These are phyloP conservation scores for Cladorrhinum sp. DNA, from an alignment of 2,329 filamentous ascomycete genomes.

Conservation along the genomic window DNA sequence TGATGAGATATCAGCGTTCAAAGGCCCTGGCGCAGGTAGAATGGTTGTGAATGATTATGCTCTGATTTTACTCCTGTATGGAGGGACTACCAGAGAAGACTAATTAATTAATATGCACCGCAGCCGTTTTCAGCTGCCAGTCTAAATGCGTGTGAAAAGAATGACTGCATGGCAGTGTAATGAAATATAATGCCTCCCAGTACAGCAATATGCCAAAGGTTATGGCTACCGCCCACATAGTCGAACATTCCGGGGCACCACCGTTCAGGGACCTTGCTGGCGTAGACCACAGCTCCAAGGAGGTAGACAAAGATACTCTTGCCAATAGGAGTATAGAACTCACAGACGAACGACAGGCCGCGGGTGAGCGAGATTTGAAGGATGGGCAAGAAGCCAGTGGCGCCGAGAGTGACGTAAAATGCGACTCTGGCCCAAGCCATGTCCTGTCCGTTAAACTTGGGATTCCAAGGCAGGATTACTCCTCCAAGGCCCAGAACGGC, in stretches of 20 bases:
- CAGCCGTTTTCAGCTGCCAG: slow-evolving; percentile 59
- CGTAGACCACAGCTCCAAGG: slow-evolving; percentile 79
- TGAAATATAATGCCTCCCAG: slow-evolving; percentile 96
- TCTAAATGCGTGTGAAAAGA: slow-evolving; percentile 76
- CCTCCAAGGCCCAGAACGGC: slow-evolving; percentile 78
- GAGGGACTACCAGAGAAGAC: not conserved
- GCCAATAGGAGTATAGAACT: slow-evolving; percentile 83
- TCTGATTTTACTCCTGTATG: not conserved
- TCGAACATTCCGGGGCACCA: slow-evolving; percentile 94
- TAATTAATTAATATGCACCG: slow-evolving; percentile 43
- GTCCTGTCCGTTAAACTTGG: slow-evolving; percentile 85
- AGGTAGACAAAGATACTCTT: slow-evolving; percentile 89
- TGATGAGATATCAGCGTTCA: not conserved
- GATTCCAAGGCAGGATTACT: slow-evolving; percentile 93
- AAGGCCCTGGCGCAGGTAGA: not conserved
- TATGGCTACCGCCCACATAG: slow-evolving; percentile 92
- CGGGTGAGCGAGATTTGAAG: slow-evolving; percentile 77
- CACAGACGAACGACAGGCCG: slow-evolving; percentile 74
- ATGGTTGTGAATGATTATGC: not conserved
- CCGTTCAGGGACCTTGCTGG: slow-evolving; percentile 86
- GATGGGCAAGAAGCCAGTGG: slow-evolving; percentile 86
- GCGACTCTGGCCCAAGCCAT: slow-evolving; percentile 90
- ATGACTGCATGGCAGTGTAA: slow-evolving; percentile 91
- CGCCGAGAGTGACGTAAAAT: slow-evolving; percentile 84
- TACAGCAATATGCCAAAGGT: slow-evolving; percentile 95